Conservation (phyloP, 2,329 filamentous ascomycete species). For the Fusarium scirpi region DNA sequence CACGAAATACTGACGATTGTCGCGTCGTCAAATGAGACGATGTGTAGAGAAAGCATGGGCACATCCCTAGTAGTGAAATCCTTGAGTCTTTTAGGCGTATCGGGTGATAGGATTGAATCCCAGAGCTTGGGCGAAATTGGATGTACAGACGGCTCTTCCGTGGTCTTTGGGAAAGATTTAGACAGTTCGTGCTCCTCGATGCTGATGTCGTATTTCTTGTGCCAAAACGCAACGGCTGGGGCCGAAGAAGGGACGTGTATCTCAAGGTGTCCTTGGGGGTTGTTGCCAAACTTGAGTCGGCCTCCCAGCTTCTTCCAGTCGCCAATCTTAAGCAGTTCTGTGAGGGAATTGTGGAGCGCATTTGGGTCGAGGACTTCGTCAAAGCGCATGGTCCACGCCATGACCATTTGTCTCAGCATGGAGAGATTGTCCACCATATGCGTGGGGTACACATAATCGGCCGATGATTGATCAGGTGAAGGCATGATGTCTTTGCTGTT, state of each 20-base stretch:
- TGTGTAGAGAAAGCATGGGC: not conserved
- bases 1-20: not conserved
- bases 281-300: not conserved
- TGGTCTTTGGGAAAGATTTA: fast-evolving
- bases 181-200: not conserved
- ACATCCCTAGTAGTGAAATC: not conserved
- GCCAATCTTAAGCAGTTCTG: not conserved
- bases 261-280: not conserved
- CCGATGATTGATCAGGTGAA: fast-evolving
- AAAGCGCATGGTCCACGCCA: not conserved
- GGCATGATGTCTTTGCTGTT: fast-evolving
- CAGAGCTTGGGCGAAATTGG: not conserved
- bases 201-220: not conserved
- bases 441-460: not conserved
- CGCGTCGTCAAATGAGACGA: fast-evolving
- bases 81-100: fast-evolving
- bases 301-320: not conserved
- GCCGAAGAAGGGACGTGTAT: not conserved
- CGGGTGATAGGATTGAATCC: fast-evolving
- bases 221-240: not conserved
- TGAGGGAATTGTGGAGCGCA: not conserved
- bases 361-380: not conserved
- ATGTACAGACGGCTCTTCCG: not conserved
- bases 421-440: conserved; percentile 4
- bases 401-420: fast-evolving